Evolutionary conservation across 2,329 filamentous ascomycete genomes (phyloP), one percentile per base, ranked within the genome.

Genomic region (Cercospora citrullina): DNA sequence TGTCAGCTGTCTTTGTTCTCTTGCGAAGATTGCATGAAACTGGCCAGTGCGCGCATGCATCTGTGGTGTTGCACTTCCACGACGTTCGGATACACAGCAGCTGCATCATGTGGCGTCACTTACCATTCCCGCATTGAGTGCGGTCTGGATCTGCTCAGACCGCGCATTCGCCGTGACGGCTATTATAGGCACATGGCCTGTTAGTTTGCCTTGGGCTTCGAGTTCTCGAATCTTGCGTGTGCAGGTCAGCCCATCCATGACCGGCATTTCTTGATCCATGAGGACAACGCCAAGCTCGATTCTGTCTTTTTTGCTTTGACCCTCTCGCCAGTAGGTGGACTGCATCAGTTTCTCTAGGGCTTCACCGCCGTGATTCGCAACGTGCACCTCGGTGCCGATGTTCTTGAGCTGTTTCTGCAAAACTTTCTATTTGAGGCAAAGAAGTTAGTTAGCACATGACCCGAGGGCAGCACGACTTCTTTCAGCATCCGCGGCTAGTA

Each of bases 121-220:
- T 59, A 77, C 89, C 81, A 94, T 92, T 42, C 91, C 91, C 23
- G 90, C 89, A 65, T 86, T 84, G 75, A 91, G 86, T 64, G 91
- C 91, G 71, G 86, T 88, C 72, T 87, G 85, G 68, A 92, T 89
- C 79, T 94, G 91, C 81, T 92, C 90, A 4, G 87, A 86, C 75
- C 91, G 84, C 42, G 90, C 91, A 78, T 94, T 94, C 2, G 91
- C 91, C 42, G 91, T 94, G n/a, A 91, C 90, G n/a, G 89, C 90
- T 72, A 93, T 91, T 72, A 92, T 91, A 2, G 90, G 90, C n/a
- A 92, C 87, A 74, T 92, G 90, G 60, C 83, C 81, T 18, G 85
- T 82, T 60, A 91, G 84, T 33, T 84, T 86, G 21, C 87, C 87
- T 63, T 87, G 83, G 60, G 80, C 81, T 76, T 94, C 90, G 18